Percentiles rank a stretch among this genome's conserved stretches.
Evolutionary conservation across 1,284 basidiomycete species (phyloP).

Genomic region (Tylopilus sp.): DNA sequence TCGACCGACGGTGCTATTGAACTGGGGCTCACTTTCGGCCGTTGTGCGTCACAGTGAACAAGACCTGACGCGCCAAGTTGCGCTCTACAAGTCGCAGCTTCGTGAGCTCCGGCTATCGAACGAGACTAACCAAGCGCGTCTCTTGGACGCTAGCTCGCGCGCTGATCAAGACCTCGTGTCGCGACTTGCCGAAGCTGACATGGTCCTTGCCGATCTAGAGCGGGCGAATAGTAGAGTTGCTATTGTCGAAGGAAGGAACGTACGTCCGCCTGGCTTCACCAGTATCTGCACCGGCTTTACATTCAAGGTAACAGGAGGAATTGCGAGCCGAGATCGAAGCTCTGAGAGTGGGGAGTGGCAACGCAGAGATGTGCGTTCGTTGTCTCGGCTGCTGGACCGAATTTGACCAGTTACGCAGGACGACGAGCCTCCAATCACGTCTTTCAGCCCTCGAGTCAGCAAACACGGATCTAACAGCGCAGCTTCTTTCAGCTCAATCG

Average conservation of each 20-base stretch:
- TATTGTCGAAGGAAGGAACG: constrained; percentile 89
- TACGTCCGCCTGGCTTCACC: constrained; percentile 34
- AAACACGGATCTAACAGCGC: constrained; percentile 22
- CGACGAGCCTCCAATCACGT: constrained; percentile 69
- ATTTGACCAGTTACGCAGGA: constrained; percentile 47
- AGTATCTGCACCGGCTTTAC: not conserved
- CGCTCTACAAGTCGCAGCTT: constrained; percentile 82
- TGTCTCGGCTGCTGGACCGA: not conserved
- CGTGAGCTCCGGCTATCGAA: constrained; percentile 87
- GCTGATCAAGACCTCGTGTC: constrained; percentile 90
- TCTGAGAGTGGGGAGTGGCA: constrained; percentile 75
- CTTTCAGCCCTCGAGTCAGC: constrained; percentile 50
- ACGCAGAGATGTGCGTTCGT: constrained; percentile 61
- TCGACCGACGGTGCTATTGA: not conserved
- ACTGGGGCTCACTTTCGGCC: constrained; percentile 1
- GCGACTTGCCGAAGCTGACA: constrained; percentile 86
- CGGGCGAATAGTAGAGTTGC: constrained; percentile 90
- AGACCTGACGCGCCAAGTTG: constrained; percentile 84
- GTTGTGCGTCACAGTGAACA: constrained; percentile 67
- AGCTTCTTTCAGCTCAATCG: constrained; percentile 18
- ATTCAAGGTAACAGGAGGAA: constrained; percentile 59
- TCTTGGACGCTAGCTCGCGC: constrained; percentile 83
- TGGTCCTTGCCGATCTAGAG: constrained; percentile 89
- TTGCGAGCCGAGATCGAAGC: constrained; percentile 91
- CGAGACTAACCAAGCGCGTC: constrained; percentile 87